Conservation (phyloP, 2,329 filamentous ascomycete species). For the Colletotrichum cereale region DNA sequence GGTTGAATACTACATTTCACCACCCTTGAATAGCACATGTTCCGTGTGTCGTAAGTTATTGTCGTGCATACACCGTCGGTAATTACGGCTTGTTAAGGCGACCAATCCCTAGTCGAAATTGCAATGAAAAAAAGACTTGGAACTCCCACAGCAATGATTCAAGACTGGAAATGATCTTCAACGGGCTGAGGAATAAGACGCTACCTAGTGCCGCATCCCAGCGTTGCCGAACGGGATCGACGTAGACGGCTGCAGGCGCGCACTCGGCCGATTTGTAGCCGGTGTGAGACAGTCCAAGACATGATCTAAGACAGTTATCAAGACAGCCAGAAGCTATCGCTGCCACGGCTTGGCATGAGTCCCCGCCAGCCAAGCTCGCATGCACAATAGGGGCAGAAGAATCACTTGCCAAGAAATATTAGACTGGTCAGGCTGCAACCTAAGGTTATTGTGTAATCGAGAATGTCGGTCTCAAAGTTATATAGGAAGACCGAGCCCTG, state of each 20-base stretch:
- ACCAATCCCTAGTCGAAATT: background rate
- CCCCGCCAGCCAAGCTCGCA: background rate
- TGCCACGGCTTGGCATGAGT: background rate
- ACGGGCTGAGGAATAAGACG: background rate
- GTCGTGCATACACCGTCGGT: background rate
- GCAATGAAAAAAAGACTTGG: background rate
- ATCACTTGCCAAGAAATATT: background rate
- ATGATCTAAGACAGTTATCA: slow-evolving; percentile 32
- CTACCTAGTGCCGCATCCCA: slow-evolving; percentile 1
- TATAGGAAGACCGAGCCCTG: background rate
- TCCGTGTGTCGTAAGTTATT: background rate
- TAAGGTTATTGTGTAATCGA: no score
- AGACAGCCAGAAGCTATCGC: slow-evolving; percentile 21
- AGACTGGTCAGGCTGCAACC: background rate
- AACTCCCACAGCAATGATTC: background rate
- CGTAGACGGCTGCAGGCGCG: slow-evolving; percentile 23
- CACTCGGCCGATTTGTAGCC: slow-evolving; percentile 3
- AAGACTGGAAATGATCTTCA: background rate
- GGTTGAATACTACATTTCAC: background rate
- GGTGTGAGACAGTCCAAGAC: slow-evolving; percentile 23
- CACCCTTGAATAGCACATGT: background rate
- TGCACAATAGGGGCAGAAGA: background rate
- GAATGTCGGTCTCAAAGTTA: background rate
- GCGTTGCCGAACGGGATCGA: slow-evolving; percentile 14
- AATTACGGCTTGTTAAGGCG: background rate